Evolutionary conservation across 768 basidiomycete species (phyloP), one percentile per base, ranked within the genome.

Genomic region (Coprinopsis sp.): DNA sequence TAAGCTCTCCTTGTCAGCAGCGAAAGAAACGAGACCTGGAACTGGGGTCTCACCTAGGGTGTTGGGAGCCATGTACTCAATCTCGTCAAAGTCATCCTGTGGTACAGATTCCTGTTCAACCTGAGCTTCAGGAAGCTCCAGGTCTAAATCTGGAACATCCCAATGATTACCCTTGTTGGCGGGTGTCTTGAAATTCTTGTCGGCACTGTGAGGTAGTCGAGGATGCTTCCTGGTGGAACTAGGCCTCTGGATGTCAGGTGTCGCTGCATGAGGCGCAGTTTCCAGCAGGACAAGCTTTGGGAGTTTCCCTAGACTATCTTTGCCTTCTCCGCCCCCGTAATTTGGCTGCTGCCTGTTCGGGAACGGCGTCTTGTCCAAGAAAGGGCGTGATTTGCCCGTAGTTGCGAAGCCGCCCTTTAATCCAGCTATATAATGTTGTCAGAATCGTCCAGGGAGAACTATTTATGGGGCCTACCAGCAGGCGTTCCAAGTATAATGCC

Each of bases 281-380:
- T 53, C 54, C 37, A 52, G 52, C 41, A 53, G 56, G 42, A 53
- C 61, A 29, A 52, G 61, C 40, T 54, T 67, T n/a, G 44, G 69
- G 55, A 59, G 69, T 63, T 64, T 73, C 47, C 37, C 24, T 2
- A 37, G 13, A 2, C 28, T 44, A 6, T 33, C 53, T 5, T 49
- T 44, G 19, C 43, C 48, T 12, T 52, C 29, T 22, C 34, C 31
- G 44, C 16, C 23, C 28, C 49, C 50, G 10, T 28, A 2, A 23
- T 22, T 30, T 42, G 37, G 42, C 19, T 29, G 48, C 1, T 44
- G n/a, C 2, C 84, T 81, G 58, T 88, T 89, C 3, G 80, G 78
- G 54, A 82, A 82, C 1, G 87, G 87, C 1, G 87, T 90, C 64
- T 85, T 88, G 66, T 90, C 87, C 21, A 71, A 72, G 6, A 90